Conservation (phyloP, 345 rosid species). For the Cardamine occulta region DNA sequence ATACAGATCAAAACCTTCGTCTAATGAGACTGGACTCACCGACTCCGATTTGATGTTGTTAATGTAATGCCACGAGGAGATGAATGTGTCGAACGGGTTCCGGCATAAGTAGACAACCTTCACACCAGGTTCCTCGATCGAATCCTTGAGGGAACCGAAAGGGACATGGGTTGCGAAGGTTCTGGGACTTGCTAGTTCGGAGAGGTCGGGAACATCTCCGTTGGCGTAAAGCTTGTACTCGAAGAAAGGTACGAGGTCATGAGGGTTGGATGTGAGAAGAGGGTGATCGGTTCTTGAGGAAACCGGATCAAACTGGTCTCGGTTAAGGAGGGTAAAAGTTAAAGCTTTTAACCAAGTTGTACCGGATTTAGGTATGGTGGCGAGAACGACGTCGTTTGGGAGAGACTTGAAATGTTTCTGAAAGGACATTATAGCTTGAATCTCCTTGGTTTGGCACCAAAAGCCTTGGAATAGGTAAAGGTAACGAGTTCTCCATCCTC, state of each 20-base stretch:
- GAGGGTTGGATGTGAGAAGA: slow-evolving; percentile 56
- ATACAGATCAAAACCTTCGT: slow-evolving; percentile 54
- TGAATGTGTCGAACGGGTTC: slow-evolving; percentile 56
- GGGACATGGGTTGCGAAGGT: slow-evolving; percentile 60
- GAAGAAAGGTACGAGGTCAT: slow-evolving; percentile 63
- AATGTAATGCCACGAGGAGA: slow-evolving; percentile 54
- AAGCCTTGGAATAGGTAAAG: slow-evolving; percentile 63
- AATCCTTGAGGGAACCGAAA: slow-evolving; percentile 40
- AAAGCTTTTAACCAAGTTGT: slow-evolving; percentile 68
- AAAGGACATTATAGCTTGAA: slow-evolving; percentile 57
- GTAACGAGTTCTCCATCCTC: slow-evolving; percentile 71
- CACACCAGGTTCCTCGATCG: slow-evolving; percentile 38
- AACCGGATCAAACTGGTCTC: slow-evolving; percentile 32
- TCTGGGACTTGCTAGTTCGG: slow-evolving; percentile 44
- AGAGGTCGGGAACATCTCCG: slow-evolving; percentile 49
- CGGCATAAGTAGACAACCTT: slow-evolving; percentile 55
- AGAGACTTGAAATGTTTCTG: slow-evolving; percentile 49
- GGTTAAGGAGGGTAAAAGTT: slow-evolving; percentile 47
- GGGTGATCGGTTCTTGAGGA: slow-evolving; percentile 43
- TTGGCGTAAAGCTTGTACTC: slow-evolving; percentile 55
- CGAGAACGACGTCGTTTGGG: slow-evolving; percentile 47
- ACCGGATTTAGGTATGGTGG: slow-evolving; percentile 63
- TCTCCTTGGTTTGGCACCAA: slow-evolving; percentile 72
- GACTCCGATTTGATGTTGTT: slow-evolving; percentile 41
- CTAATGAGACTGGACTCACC: slow-evolving; percentile 37